These are phyloP conservation scores for Lojkania enalia DNA, from an alignment of 2,329 filamentous ascomycete species.

Conservation along the genomic window DNA sequence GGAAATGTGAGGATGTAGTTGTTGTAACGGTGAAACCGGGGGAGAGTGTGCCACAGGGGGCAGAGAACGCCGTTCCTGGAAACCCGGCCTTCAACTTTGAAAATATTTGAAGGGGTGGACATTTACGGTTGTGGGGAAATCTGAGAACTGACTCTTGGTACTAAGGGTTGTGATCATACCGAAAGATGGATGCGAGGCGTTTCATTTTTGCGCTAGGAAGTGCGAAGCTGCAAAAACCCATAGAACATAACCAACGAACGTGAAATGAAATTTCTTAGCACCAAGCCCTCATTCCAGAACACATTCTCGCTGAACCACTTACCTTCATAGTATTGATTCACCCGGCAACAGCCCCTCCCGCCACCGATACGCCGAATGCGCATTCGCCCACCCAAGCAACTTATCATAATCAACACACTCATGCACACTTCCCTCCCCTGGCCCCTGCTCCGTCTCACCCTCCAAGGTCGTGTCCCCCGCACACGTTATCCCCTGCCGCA, in stretches of 20 bases:
- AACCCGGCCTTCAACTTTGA: conserved; percentile 82
- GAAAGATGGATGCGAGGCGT: too few species aligned
- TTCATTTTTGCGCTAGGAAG: too few species aligned
- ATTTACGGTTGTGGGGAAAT: not conserved
- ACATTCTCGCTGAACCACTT: too few species aligned
- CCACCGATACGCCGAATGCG: conserved; percentile 21
- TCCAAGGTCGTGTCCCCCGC: conserved; percentile 31
- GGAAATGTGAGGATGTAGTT: conserved; percentile 69
- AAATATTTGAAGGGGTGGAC: conserved; percentile 60
- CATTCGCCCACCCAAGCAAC: conserved; percentile 30
- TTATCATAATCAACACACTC: conserved; percentile 29
- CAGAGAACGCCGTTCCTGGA: conserved; percentile 79
- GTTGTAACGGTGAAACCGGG: conserved; percentile 71
- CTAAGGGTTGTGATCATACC: too few species aligned
- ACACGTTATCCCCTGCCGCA: conserved; percentile 31
- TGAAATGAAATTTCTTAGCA: too few species aligned
- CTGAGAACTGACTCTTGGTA: too few species aligned
- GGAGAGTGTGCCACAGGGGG: conserved; percentile 60
- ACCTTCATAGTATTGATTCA: conserved; percentile 16
- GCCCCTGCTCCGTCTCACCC: conserved; percentile 19
- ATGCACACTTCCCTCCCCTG: conserved; percentile 26
- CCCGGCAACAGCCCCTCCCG: conserved; percentile 22
- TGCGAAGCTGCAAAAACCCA: too few species aligned
- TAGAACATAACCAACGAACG: too few species aligned
- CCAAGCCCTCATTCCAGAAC: too few species aligned